These are phyloP conservation scores for Paecilomyces variotii DNA, from an alignment of 2,329 filamentous ascomycete genomes.

Conservation along the genomic window DNA sequence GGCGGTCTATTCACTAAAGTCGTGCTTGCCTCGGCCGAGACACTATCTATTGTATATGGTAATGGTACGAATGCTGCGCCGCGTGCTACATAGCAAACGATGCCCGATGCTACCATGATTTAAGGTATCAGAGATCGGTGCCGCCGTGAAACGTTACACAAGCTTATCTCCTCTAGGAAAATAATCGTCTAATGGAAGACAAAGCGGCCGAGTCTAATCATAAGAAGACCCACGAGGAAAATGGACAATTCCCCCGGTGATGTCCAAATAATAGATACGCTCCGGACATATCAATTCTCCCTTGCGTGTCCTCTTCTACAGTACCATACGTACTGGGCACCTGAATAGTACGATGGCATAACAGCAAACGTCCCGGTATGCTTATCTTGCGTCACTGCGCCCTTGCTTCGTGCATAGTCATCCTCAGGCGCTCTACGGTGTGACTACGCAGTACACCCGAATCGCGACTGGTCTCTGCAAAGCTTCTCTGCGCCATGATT, in stretches of 20 bases:
- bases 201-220: neutral
- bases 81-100: neutral
- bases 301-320: neutral
- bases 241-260: neutral
- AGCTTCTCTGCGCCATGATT: neutral
- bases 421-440: neutral
- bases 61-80: neutral
- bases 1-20: neutral
- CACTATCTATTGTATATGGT: neutral
- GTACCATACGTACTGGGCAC: neutral
- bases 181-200: neutral
- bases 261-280: neutral
- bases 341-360: neutral
- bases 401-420: neutral
- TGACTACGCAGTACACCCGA: neutral
- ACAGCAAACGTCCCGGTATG: neutral
- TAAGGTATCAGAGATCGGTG: neutral
- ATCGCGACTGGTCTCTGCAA: neutral
- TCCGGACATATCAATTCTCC: neutral
- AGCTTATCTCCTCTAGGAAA: slow-evolving; percentile 1
- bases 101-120: neutral
- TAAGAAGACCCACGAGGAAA: neutral
- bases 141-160: neutral
- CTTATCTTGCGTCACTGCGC: neutral
- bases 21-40: neutral